Evolutionary conservation across 441 rosid genomes (phyloP).

Genomic region (Theobroma grandiflorum): DNA sequence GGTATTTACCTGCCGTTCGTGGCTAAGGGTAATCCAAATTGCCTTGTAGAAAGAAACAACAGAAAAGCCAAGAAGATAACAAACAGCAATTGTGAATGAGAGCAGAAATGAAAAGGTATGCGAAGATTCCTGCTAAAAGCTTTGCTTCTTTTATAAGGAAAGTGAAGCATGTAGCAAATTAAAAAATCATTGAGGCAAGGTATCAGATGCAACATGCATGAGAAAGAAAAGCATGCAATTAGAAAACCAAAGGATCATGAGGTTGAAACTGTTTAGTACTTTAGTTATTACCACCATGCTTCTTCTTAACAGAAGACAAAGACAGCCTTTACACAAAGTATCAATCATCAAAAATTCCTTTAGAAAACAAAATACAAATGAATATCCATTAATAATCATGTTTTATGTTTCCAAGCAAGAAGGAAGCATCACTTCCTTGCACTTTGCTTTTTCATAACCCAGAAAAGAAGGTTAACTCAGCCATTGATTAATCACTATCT

Average conservation of each 20-base stretch:
- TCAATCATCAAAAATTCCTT: too few relatives aligned
- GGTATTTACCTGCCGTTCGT: background rate
- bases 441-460: background rate
- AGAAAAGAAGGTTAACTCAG: background rate
- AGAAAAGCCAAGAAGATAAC: background rate
- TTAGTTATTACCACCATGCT: background rate
- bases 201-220: slow-evolving; percentile 15
- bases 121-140: slow-evolving; percentile 21
- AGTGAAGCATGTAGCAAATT: background rate
- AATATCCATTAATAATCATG: background rate
- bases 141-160: slow-evolving; percentile 25
- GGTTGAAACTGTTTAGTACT: background rate
- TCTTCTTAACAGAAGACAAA: background rate
- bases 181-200: slow-evolving; percentile 13
- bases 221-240: slow-evolving; percentile 13
- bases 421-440: background rate
- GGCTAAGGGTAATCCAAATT: background rate
- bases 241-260: background rate
- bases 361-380: too few relatives aligned
- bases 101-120: slow-evolving; percentile 4
- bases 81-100: background rate
- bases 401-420: background rate
- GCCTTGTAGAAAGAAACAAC: background rate
- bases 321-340: too few relatives aligned
- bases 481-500: background rate